Evolutionary conservation across 108 stramenopile genomes (phyloP), one percentile per base, ranked within the genome.

Genomic region (Pelagomonas calceolata): DNA sequence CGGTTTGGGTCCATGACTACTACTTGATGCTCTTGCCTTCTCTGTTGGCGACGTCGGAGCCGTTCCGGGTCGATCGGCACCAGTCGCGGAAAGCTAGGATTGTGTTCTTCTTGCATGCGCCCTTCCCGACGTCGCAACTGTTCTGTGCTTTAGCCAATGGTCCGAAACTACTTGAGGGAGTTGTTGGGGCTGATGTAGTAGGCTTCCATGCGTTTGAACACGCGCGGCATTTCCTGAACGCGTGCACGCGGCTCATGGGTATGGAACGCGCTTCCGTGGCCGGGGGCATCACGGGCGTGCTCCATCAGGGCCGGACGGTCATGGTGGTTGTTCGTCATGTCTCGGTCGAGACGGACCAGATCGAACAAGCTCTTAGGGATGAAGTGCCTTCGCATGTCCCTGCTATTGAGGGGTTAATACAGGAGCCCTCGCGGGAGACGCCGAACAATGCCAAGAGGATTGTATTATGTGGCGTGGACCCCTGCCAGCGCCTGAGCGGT

Each of bases 141-240:
- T 99, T 99, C 76, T 90, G 98, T 4, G 92, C 98, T 32, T 78
- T 99, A 21, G 91, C 95, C 70, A 90, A 85, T 71, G 95, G 96
- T 36, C 92, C 92, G 80, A 83, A 80, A 14, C 85, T 99, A 51
- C 74, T 99, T 37, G 85, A 92, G 73, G 96, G 96, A 18, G 92
- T 98, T 90, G 81, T 98, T n/a, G 86, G 88, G 70, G 96, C 99
- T 0, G 94, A 98, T 81, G 91, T 99, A 21, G 90, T 99, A 32
- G 99, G 99, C 44, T 99, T 99, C 78, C 99, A 99, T 82, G 92
- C 99, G 16, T 99, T 98, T 86, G 97, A 99, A 78, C 97, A 99
- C 77, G 97, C 99, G 4, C 83, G 99, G 15, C 99, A 99, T 77
- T 99, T 99, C 82, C 81, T 99, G 68, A 98, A 97, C 80, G 96